phyloP scores from a whole-genome alignment of 805 yeast genomes.

The Candida argentea region DNA sequence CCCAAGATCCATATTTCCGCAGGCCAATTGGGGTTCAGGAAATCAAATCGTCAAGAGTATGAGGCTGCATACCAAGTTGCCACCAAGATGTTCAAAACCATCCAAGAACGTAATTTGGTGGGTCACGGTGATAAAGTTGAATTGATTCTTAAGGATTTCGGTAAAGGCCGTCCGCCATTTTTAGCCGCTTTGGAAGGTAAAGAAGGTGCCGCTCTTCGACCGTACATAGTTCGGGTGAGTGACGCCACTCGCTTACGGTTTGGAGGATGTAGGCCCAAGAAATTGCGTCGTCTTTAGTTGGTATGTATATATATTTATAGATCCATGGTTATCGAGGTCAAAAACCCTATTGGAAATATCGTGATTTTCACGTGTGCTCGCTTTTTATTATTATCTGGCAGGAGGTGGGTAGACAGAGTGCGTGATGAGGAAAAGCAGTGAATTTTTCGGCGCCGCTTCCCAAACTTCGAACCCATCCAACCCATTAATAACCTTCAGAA shows the following conservation, averaged over 20 bases:
- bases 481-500: too few relatives aligned
- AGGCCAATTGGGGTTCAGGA: constrained; percentile 83
- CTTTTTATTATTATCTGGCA: too few relatives aligned
- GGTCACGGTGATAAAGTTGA: constrained; percentile 54
- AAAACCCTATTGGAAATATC: not conserved
- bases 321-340: constrained; percentile 1
- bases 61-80: constrained; percentile 89
- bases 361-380: not conserved
- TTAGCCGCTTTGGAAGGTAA: constrained; percentile 76
- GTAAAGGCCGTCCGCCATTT: constrained; percentile 86
- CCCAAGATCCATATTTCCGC: constrained; percentile 60
- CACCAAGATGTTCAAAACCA: constrained; percentile 57
- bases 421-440: too few relatives aligned
- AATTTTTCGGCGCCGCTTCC: too few relatives aligned
- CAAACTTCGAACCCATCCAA: too few relatives aligned
- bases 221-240: constrained; percentile 56
- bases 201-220: constrained; percentile 67
- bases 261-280: constrained; percentile 88
- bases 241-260: constrained; percentile 79
- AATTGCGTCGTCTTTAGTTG: constrained; percentile 57
- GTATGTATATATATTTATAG: constrained; percentile 3
- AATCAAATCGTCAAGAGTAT: constrained; percentile 82
- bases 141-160: constrained; percentile 69
- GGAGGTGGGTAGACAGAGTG: too few relatives aligned
- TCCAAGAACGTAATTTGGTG: constrained; percentile 51